Evolutionary conservation across 2,329 filamentous ascomycete genomes (phyloP).

Genomic region (Aureobasidium leucospermi): DNA sequence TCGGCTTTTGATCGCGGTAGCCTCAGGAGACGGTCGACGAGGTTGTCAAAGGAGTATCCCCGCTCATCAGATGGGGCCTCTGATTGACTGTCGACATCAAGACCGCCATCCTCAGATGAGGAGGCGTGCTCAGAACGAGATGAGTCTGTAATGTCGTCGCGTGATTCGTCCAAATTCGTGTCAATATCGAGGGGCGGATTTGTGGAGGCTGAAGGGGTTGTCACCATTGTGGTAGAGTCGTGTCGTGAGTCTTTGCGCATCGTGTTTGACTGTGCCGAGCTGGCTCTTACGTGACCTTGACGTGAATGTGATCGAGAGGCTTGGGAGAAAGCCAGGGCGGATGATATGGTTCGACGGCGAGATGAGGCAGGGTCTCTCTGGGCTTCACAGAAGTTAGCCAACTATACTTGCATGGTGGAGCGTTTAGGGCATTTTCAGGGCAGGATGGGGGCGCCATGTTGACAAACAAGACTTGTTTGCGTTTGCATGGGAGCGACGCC

Average conservation of each 20-base stretch:
- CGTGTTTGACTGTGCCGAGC: constrained; percentile 37
- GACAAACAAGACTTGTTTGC: constrained; percentile 4
- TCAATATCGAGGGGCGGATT: constrained; percentile 42
- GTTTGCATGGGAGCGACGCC: background rate
- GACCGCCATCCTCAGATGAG: constrained; percentile 51
- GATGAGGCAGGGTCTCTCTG: constrained; percentile 5
- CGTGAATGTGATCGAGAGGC: constrained; percentile 17
- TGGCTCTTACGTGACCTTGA: constrained; percentile 39
- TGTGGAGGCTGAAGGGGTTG: constrained; percentile 19
- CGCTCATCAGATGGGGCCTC: constrained; percentile 48
- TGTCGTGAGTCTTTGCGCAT: constrained; percentile 24
- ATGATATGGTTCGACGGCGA: constrained; percentile 11
- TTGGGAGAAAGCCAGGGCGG: background rate
- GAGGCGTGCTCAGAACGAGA: constrained; percentile 61
- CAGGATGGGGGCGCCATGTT: background rate
- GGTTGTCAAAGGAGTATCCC: constrained; percentile 46
- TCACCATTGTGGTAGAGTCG: constrained; percentile 28
- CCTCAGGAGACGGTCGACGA: constrained; percentile 76
- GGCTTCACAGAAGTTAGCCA: background rate
- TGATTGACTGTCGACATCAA: constrained; percentile 15
- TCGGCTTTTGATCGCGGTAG: constrained; percentile 81
- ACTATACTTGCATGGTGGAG: background rate
- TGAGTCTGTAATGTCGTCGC: constrained; percentile 48
- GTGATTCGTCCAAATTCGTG: constrained; percentile 60
- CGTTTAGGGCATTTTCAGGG: background rate